These are phyloP conservation scores for Astrothelium subdiscretum DNA, from an alignment of 495 filamentous ascomycete species.

Conservation along the genomic window DNA sequence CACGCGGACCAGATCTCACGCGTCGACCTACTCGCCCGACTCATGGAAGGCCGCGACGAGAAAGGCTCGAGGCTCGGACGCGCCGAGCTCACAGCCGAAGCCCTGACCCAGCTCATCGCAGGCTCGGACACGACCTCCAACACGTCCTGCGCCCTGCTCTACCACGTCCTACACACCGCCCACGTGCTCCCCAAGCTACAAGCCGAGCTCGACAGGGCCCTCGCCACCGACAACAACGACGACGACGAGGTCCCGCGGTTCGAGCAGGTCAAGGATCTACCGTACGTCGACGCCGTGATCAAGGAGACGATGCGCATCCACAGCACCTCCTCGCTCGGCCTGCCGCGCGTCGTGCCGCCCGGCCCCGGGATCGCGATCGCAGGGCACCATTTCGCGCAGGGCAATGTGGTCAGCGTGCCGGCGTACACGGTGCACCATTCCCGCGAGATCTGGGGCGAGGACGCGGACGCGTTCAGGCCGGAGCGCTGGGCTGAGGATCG, in stretches of 20 bases:
- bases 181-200: slow-evolving; percentile 62
- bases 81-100: slow-evolving; percentile 77
- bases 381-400: slow-evolving; percentile 56
- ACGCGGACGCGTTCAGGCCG: slow-evolving; percentile 67
- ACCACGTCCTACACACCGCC: slow-evolving; percentile 57
- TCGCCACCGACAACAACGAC: slow-evolving; percentile 35
- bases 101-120: slow-evolving; percentile 81
- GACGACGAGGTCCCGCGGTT: slow-evolving; percentile 51
- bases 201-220: slow-evolving; percentile 55
- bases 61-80: slow-evolving; percentile 61
- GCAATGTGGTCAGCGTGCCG: slow-evolving; percentile 72
- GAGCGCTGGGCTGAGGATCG: slow-evolving; percentile 56
- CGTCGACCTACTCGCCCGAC: slow-evolving; percentile 66
- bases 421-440: slow-evolving; percentile 83
- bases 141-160: slow-evolving; percentile 77
- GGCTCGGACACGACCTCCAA: slow-evolving; percentile 87
- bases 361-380: slow-evolving; percentile 42
- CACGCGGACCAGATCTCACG: slow-evolving; percentile 50
- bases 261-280: slow-evolving; percentile 59
- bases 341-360: slow-evolving; percentile 66
- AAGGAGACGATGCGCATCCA: slow-evolving; percentile 86
- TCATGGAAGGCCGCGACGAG: slow-evolving; percentile 81
- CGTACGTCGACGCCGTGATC: slow-evolving; percentile 69
- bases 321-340: slow-evolving; percentile 76
- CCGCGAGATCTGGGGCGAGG: slow-evolving; percentile 67